Base-by-base conservation (phyloP, 495 filamentous ascomycete genomes). In the Entonaema liquescens region DNA sequence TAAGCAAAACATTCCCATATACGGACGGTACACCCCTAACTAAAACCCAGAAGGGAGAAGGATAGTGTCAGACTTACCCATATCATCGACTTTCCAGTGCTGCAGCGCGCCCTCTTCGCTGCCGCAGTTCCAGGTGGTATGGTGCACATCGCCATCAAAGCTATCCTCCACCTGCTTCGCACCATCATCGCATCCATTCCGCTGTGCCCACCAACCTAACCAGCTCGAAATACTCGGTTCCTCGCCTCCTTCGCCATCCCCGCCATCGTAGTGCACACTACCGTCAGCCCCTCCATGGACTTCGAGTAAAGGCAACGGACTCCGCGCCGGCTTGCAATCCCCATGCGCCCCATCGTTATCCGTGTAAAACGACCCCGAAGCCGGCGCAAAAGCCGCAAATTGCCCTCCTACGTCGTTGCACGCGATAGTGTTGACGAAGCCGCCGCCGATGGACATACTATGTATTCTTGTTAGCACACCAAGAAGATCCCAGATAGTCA, bases 361-460 rank as follows among this genome's bases (percentile, higher is more conserved):
- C 2, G 74, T 77, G 44, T 77, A 77, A 57, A 57, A 77, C 0
- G 76, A 69, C 36, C 76, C 76, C 1, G 76, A 77, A 1, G 76
- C 83, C 0, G 82, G 73, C 12, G 83, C 82, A 64, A 86, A 84
- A 2, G 83, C 83, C 9, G 83, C 83, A 67, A 86, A 83, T 0
- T 77, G 72, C 0, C 56, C 65, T 17, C 79, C 79, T 5, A 73
- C 76, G 5, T 78, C 42, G 64, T 82, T 82, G 71, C 87, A 88
- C 0, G 87, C 86, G 12, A 89, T 80, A 0, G 81, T 78, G 54
- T 78, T 77, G 42, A 83, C 79, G 67, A 89, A 85, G 2, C 85
- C 87, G 4, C 85, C 87, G 38, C 87, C 87, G 67, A 84, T 88
- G 2, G 84, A 87, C 65, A 86, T 85, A 19, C 87, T 61, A 23